Percentiles rank a stretch among this genome's conserved stretches.
These are phyloP conservation scores for Hura crepitans DNA, from an alignment of 441 rosid genomes.

Conservation along the genomic window DNA sequence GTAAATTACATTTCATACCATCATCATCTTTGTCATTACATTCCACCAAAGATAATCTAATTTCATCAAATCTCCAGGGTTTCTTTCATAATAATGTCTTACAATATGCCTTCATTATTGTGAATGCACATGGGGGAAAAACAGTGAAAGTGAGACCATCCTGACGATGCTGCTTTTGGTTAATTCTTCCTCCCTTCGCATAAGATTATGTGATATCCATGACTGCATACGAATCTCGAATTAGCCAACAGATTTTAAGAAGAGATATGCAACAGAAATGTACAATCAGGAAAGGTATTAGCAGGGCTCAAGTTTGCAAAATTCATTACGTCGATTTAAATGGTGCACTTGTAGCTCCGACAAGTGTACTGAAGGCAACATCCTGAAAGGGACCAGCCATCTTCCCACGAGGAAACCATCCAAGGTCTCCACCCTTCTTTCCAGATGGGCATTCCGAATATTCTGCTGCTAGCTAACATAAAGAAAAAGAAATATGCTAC, in stretches of 20 bases:
- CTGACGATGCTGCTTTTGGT: conserved; percentile 16
- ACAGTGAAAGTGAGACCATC: conserved; percentile 1
- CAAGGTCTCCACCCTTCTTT: conserved; percentile 97
- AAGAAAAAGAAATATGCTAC: not conserved
- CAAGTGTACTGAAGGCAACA: conserved; percentile 68
- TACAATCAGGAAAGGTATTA: not conserved
- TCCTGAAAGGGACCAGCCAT: conserved; percentile 98
- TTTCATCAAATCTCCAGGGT: not conserved
- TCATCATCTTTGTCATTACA: not conserved
- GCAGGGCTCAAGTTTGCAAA: not conserved
- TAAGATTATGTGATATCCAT: conserved; percentile 83
- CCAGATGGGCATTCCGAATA: conserved; percentile 94
- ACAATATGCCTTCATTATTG: not conserved
- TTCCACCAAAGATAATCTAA: not conserved
- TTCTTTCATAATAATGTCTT: not conserved
- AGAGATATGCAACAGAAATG: not conserved
- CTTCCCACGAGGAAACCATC: conserved; percentile 98
- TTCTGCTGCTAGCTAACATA: conserved; percentile 73
- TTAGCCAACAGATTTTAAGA: not conserved
- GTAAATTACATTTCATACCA: not conserved
- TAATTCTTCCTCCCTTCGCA: conserved; percentile 87
- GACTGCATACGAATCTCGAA: conserved; percentile 42
- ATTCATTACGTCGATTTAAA: conserved; percentile 80
- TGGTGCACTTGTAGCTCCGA: conserved; percentile 92
- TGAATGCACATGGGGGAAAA: not conserved